These are phyloP conservation scores for Pseudomicrostroma phylloplanum DNA, from an alignment of 1,284 basidiomycete genomes.

Conservation along the genomic window DNA sequence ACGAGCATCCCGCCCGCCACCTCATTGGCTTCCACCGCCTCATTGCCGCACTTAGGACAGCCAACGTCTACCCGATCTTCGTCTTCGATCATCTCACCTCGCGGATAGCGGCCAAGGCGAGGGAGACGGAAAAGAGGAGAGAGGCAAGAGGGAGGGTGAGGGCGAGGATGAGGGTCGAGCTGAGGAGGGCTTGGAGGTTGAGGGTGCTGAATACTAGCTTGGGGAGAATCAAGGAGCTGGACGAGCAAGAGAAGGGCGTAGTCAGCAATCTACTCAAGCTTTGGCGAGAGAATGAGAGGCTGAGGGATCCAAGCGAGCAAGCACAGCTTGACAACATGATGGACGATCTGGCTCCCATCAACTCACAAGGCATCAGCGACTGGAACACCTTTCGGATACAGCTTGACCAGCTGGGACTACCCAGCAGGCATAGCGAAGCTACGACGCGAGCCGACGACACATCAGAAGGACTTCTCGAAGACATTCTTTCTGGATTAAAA, in stretches of 20 bases:
- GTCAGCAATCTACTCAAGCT: background rate
- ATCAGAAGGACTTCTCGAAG: no score
- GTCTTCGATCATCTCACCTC: constrained; percentile 40
- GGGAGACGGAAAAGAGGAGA: constrained; percentile 26
- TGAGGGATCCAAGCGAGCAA: no score
- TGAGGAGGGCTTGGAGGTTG: constrained; percentile 5
- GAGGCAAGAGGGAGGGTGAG: background rate
- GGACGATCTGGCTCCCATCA: no score
- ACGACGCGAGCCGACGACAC: no score
- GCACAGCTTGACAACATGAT: no score
- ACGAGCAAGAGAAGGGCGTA: background rate
- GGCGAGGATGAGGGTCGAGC: constrained; percentile 8
- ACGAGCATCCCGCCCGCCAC: constrained; percentile 29
- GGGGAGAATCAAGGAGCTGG: background rate
- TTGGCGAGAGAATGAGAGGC: background rate
- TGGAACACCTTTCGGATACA: no score
- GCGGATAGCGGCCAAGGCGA: constrained; percentile 26
- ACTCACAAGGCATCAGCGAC: no score
- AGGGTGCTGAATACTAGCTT: background rate
- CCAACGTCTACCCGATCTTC: constrained; percentile 32
- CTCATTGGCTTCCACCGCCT: constrained; percentile 38
- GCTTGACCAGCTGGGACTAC: no score
- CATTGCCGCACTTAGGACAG: constrained; percentile 24
- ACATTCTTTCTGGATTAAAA: no score
- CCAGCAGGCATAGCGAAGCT: no score